Percentiles rank a stretch among this genome's conserved stretches.
phyloP scores from a whole-genome alignment of 2,329 filamentous ascomycete species.

The Cryphonectria naterciae region DNA sequence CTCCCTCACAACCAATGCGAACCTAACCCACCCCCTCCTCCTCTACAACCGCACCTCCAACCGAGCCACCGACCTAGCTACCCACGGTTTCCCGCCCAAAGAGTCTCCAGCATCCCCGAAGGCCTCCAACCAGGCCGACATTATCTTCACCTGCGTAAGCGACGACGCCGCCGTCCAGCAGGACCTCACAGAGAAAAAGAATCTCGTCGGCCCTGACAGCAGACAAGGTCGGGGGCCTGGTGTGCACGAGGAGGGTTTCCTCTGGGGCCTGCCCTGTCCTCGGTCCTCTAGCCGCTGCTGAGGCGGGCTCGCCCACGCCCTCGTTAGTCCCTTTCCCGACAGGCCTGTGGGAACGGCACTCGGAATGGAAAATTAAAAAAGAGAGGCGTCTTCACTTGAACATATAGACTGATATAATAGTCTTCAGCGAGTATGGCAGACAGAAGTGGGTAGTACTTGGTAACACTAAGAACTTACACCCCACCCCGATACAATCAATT shows the following conservation, averaged over 20 bases:
- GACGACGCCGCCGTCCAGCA: conserved; percentile 2
- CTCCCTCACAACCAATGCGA: not conserved
- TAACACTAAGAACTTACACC: too few species aligned
- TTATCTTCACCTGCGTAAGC: conserved; percentile 17
- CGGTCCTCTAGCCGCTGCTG: not conserved
- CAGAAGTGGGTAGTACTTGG: too few species aligned
- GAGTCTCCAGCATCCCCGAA: not conserved
- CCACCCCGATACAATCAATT: too few species aligned
- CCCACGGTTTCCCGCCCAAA: not conserved
- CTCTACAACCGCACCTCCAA: conserved; percentile 12
- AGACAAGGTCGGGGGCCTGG: not conserved
- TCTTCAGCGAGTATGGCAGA: too few species aligned
- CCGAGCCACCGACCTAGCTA: not conserved
- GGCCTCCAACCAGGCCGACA: conserved; percentile 5
- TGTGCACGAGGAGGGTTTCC: not conserved
- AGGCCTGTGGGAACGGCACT: not conserved
- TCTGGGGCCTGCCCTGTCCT: conserved; percentile 14
- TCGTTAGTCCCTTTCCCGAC: not conserved
- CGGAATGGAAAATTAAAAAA: not conserved
- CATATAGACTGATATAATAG: too few species aligned
- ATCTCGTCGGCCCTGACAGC: conserved; percentile 13
- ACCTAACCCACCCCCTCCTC: not conserved
- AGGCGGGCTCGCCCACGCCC: conserved; percentile 4
- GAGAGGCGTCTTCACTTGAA: too few species aligned
- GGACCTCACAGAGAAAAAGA: not conserved